These are phyloP conservation scores for Pseudozyma sp. DNA, from an alignment of 1,284 basidiomycete genomes.

Conservation along the genomic window DNA sequence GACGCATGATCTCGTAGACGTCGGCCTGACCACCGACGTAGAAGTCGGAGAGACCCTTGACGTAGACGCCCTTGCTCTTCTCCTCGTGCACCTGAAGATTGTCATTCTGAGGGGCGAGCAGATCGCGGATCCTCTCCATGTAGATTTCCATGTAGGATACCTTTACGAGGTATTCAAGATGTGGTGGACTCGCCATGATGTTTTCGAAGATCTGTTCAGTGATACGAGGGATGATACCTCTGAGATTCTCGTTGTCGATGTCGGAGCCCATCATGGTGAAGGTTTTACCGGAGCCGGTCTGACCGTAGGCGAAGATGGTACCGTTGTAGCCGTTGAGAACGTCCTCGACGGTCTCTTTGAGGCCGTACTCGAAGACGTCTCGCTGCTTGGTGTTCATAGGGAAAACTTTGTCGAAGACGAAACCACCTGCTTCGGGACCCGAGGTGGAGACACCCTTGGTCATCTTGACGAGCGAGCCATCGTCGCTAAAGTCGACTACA, in stretches of 20 bases:
- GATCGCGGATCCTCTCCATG: conserved; percentile 93
- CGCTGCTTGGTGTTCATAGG: conserved; percentile 89
- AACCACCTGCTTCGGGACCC: conserved; percentile 78
- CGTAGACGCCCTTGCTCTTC: conserved; percentile 96
- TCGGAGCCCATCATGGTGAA: conserved; percentile 79
- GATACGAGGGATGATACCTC: conserved; percentile 97
- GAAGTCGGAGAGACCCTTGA: conserved; percentile 96
- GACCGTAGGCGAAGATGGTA: conserved; percentile 89
- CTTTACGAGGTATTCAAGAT: conserved; percentile 98
- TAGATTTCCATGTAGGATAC: conserved; percentile 99
- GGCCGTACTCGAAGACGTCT: conserved; percentile 98
- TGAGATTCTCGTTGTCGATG: conserved; percentile 81
- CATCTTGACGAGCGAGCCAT: conserved; percentile 82
- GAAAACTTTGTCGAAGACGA: conserved; percentile 97
- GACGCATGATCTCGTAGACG: conserved; percentile 99
- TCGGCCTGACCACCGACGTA: conserved; percentile 84
- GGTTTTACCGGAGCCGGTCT: conserved; percentile 80
- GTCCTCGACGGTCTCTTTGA: conserved; percentile 82
- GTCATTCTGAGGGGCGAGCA: conserved; percentile 96
- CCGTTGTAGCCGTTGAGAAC: conserved; percentile 99
- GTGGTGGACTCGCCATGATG: conserved; percentile 92
- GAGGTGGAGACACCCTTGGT: conserved; percentile 59
- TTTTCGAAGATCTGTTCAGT: conserved; percentile 99
- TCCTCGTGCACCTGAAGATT: conserved; percentile 99
- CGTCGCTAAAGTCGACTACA: conserved; percentile 85